Evolutionary conservation across 2,329 filamentous ascomycete species (phyloP), one percentile per base, ranked within the genome.

Genomic region (Colletotrichum magnum): DNA sequence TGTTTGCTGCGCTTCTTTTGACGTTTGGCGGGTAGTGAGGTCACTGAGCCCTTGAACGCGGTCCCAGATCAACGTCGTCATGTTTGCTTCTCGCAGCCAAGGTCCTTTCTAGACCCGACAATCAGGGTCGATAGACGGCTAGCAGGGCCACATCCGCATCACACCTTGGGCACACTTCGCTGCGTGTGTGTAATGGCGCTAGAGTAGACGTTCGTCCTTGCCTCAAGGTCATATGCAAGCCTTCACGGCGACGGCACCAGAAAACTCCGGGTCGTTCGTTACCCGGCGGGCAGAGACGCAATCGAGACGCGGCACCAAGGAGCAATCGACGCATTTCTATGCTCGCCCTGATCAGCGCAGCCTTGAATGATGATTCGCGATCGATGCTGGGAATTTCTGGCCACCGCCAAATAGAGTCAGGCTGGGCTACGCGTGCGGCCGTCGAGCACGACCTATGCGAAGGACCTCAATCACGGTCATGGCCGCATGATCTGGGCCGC

Each of bases 401-500:
- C 15, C 15, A 16, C 48, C 48, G 50, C 32, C 56, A 13, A 32
- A 41, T 18, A 18, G 18, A 7, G 13, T 16, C 26, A 65, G 54
- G 58, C 47, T 21, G 18, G 56, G 26, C 57, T 50, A 43, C 63
- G 48, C 41, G 41, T 64, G 54, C 52, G 52, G 41, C 18, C 51
- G 21, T 43, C 47, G n/a, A 51, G 59, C 43, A 57, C 41, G 26
- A 26, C 24, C 39, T 16, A 58, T 60, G 56, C 43, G 57, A 21
- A 45, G 45, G 51, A 36, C n/a, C 39, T 45, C 18, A 41, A 68
- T 16, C 24, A 13, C 50, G 39, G 58, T 36, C 45, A 21, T 15
- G 41, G 64, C 58, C 56, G 56, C 67, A 67, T 62, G n/a, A 48
- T 58, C 64, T 53, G 57, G 58, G 68, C 32, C 45, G 47, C 51